Percentiles rank a stretch among this genome's conserved stretches.
Conservation (phyloP, 116 monocot genomes). For the Papilionanthe hybrid region DNA sequence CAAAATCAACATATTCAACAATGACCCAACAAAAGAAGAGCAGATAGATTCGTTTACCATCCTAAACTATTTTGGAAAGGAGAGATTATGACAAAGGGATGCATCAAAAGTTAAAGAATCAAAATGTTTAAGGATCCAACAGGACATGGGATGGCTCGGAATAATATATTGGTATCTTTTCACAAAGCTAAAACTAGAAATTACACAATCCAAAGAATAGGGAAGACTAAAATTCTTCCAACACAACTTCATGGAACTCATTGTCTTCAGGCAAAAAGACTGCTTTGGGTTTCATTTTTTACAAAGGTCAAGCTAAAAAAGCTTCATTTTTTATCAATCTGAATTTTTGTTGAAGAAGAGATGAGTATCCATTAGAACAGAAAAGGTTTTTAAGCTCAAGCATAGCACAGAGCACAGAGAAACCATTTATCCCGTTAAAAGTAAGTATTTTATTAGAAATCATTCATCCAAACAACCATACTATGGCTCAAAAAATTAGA, state of each 20-base stretch:
- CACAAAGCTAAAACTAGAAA: neutral
- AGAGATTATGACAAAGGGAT: neutral
- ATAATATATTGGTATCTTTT: neutral
- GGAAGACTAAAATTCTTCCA: neutral
- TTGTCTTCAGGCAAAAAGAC: neutral
- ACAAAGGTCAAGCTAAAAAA: neutral
- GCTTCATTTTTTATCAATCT: too few relatives aligned
- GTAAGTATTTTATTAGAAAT: neutral
- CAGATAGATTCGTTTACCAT: neutral
- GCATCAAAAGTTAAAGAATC: neutral
- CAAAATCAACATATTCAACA: neutral
- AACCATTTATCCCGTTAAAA: neutral
- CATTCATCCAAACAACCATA: neutral
- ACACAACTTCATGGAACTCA: neutral
- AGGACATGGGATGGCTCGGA: neutral
- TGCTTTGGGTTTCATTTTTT: neutral
- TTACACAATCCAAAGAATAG: neutral
- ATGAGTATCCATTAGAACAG: too few relatives aligned
- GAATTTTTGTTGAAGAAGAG: too few relatives aligned
- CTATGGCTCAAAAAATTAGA: too few relatives aligned
- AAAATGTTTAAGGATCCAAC: neutral
- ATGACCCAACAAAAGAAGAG: neutral
- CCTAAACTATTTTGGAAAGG: neutral
- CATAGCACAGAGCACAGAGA: neutral
- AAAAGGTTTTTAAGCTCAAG: neutral